These are phyloP conservation scores for Plasmodiophora brassicae DNA, from an alignment of 208 protist species.

Conservation along the genomic window DNA sequence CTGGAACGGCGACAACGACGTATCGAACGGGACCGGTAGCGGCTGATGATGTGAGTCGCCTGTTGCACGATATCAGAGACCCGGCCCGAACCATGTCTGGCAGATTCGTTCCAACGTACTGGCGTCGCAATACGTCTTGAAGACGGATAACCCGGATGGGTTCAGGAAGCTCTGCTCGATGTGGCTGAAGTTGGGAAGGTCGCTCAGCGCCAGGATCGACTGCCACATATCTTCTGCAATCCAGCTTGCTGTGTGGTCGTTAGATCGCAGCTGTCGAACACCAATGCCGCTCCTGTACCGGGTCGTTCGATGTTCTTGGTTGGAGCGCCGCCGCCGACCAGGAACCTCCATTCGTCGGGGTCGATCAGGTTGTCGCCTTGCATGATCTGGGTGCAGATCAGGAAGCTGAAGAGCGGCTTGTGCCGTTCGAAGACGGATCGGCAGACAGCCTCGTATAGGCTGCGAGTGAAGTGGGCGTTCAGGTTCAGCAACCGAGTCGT, in stretches of 20 bases:
- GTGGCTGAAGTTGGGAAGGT: conserved; percentile 76
- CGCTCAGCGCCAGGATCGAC: conserved; percentile 75
- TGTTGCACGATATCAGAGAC: too few relatives aligned
- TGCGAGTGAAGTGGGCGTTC: conserved; percentile 87
- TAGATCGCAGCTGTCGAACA: too few relatives aligned
- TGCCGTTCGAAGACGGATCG: conserved; percentile 94
- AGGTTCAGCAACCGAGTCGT: conserved; percentile 73
- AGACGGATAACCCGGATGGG: conserved; percentile 40
- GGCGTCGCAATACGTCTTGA: conserved; percentile 51
- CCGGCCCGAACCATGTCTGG: too few relatives aligned
- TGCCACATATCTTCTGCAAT: conserved; percentile 84
- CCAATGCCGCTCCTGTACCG: too few relatives aligned
- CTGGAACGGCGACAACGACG: conserved; percentile 79
- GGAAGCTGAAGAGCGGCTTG: conserved; percentile 95
- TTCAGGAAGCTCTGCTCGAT: conserved; percentile 71
- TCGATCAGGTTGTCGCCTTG: conserved; percentile 74
- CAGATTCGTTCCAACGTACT: conserved; percentile 90
- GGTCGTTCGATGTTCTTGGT: conserved; percentile 29
- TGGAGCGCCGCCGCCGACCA: conserved; percentile 53
- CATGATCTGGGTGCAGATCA: conserved; percentile 73
- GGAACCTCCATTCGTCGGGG: conserved; percentile 71
- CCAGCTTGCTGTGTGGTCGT: conserved; percentile 75
- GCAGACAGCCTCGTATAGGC: conserved; percentile 92
- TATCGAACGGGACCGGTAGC: conserved; percentile 72
- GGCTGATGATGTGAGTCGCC: conserved; percentile 70